Conservation (phyloP, 768 basidiomycete genomes). For the Clitopilus hobsonii region DNA sequence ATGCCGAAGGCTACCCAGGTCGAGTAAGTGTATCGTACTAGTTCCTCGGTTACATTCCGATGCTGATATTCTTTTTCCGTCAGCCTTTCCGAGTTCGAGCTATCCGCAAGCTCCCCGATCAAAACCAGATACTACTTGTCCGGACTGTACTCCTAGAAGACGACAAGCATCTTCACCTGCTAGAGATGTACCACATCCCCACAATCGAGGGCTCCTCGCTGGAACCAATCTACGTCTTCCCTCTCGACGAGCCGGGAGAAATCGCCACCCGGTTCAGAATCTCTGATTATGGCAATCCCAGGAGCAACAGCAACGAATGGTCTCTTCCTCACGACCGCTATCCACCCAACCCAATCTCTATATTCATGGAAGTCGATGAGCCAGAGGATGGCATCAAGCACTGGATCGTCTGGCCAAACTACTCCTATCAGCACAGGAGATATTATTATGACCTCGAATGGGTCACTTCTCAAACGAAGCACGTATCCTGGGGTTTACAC, state of each 20-base stretch:
- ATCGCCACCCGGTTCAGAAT: slow-evolving; percentile 29
- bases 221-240: slow-evolving; percentile 4
- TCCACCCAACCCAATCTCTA: slow-evolving; percentile 34
- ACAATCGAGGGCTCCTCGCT: not conserved
- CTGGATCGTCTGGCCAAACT: slow-evolving; percentile 26
- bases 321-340: slow-evolving; percentile 15
- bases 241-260: slow-evolving; percentile 17
- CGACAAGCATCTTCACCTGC: slow-evolving; percentile 12
- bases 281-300: slow-evolving; percentile 32
- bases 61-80: slow-evolving; percentile 1
- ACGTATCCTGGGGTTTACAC: not conserved
- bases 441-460: slow-evolving; percentile 21
- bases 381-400: slow-evolving; percentile 27
- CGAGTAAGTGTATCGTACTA: slow-evolving; percentile 13
- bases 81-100: slow-evolving; percentile 47
- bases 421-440: not conserved
- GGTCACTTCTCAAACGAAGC: slow-evolving; percentile 16
- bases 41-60: not conserved
- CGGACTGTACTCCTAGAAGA: slow-evolving; percentile 28
- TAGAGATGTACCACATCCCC: slow-evolving; percentile 19
- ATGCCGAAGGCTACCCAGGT: slow-evolving; percentile 19
- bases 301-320: slow-evolving; percentile 23
- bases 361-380: slow-evolving; percentile 25
- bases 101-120: slow-evolving; percentile 47
- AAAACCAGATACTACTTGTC: slow-evolving; percentile 47